Evolutionary conservation across 225 moss, liverwort and hornwort species (phyloP), one percentile per base, ranked within the genome.

Genomic region (Takakia lepidozioides): DNA sequence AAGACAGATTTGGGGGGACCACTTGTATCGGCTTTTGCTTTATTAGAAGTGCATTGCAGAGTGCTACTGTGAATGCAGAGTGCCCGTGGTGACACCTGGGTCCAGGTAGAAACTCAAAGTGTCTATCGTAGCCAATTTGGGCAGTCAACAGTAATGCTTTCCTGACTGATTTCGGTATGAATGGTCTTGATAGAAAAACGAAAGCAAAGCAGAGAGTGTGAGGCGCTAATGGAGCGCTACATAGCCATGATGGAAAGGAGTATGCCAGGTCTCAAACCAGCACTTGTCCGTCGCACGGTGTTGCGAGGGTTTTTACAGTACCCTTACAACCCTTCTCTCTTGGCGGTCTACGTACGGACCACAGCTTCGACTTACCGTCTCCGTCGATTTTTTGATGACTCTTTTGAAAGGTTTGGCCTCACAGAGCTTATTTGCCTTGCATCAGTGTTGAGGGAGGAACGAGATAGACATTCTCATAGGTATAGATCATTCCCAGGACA

Each of bases 381-480:
- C 37, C 87, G 91, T 42, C 81, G 87, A 22, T 87, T 75, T 48
- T 83, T 98, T 67, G 95, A 98, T 67, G 85, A 87, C 32, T 66
- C 77, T 45, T 61, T 60, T 49, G 65, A 44, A 57, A 75, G 76
- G 72, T 74, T 25, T 25, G 62, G 16, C 40, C 8, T 46, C 47
- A 22, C n/a, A n/a, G n/a, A n/a, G n/a, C n/a, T n/a, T n/a, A n/a
- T n/a, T n/a, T n/a, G n/a, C n/a, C n/a, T n/a, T n/a, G n/a, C n/a
- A n/a, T n/a, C n/a, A n/a, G n/a, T n/a, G n/a, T n/a, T n/a, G n/a
- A n/a, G n/a, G n/a, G n/a, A n/a, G n/a, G n/a, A n/a, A n/a, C n/a
- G n/a, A n/a, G n/a, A n/a, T n/a, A n/a, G n/a, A n/a, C n/a, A n/a
- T n/a, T n/a, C n/a, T n/a, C n/a, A n/a, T n/a, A n/a, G n/a, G n/a